phyloP scores from a whole-genome alignment of 2,329 filamentous ascomycete genomes.

The Fusarium haematococcum region DNA sequence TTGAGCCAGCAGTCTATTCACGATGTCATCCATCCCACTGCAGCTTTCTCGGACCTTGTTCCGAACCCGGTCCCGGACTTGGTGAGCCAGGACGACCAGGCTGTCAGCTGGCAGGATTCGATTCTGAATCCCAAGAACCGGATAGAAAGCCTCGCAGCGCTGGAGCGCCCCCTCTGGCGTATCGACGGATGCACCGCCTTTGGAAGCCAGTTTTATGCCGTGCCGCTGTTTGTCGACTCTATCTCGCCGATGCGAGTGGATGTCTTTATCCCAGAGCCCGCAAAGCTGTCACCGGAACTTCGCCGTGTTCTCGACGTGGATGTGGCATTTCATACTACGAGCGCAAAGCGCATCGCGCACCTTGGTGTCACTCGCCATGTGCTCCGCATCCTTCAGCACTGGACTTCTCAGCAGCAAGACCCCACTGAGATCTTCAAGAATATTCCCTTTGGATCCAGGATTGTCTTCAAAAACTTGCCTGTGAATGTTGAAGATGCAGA shows the following conservation, averaged over 20 bases:
- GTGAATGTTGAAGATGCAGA: slow-evolving; percentile 59
- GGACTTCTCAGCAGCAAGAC: slow-evolving; percentile 54
- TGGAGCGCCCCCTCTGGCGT: slow-evolving; percentile 62
- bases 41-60: slow-evolving; percentile 55
- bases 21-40: slow-evolving; percentile 69
- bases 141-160: slow-evolving; percentile 65
- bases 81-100: slow-evolving; percentile 3
- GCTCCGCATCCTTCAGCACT: slow-evolving; percentile 64
- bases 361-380: slow-evolving; percentile 67
- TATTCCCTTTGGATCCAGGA: slow-evolving; percentile 68
- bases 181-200: slow-evolving; percentile 69
- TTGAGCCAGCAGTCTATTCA: slow-evolving; percentile 64
- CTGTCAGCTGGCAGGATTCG: slow-evolving; percentile 58
- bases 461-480: slow-evolving; percentile 65
- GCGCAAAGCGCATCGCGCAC: slow-evolving; percentile 58
- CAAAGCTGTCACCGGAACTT: slow-evolving; percentile 54
- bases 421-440: slow-evolving; percentile 53
- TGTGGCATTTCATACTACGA: slow-evolving; percentile 67
- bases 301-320: slow-evolving; percentile 61
- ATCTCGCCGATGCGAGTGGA: slow-evolving; percentile 67
- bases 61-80: slow-evolving; percentile 4
- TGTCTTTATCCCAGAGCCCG: slow-evolving; percentile 66
- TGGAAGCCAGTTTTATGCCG: slow-evolving; percentile 68
- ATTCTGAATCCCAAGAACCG: slow-evolving; percentile 70
- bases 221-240: slow-evolving; percentile 63